A percentile compares a stretch with the other conserved stretches of the same genome.
These are phyloP conservation scores for Citrus medica DNA, from an alignment of 345 rosid species.

Conservation along the genomic window DNA sequence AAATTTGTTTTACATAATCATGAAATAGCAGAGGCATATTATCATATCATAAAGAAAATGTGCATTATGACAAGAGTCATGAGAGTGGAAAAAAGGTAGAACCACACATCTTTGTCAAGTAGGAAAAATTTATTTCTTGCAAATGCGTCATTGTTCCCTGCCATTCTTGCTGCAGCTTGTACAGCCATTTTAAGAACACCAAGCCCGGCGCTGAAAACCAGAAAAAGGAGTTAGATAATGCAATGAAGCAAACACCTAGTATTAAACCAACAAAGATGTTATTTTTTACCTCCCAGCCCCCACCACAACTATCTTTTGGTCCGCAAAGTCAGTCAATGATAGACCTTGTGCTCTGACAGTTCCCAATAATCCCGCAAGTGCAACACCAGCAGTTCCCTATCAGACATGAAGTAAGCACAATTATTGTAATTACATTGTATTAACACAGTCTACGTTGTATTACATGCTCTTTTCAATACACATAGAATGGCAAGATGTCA, in stretches of 20 bases:
- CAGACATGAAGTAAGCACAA: slow-evolving; percentile 19
- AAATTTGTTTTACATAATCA: background rate
- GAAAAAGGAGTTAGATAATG: slow-evolving; percentile 11
- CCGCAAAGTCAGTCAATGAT: slow-evolving; percentile 69
- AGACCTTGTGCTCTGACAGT: slow-evolving; percentile 93
- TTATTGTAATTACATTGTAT: background rate
- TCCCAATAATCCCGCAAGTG: slow-evolving; percentile 94
- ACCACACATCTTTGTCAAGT: slow-evolving; percentile 84
- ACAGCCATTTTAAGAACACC: slow-evolving; percentile 83
- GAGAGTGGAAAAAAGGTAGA: slow-evolving; percentile 16
- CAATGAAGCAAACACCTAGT: slow-evolving; percentile 5
- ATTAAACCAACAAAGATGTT: background rate
- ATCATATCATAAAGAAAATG: background rate
- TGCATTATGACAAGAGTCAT: background rate
- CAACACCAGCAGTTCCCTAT: slow-evolving; percentile 99
- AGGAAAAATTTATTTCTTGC: slow-evolving; percentile 59
- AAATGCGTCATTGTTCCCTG: slow-evolving; percentile 55
- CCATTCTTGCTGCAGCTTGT: slow-evolving; percentile 75
- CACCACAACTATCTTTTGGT: slow-evolving; percentile 96
- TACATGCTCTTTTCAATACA: background rate
- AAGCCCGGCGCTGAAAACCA: slow-evolving; percentile 87
- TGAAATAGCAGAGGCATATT: background rate
- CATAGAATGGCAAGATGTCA: slow-evolving; percentile 7
- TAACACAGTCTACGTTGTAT: background rate
- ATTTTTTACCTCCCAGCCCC: slow-evolving; percentile 97